These are phyloP conservation scores for Knufia fluminis DNA, from an alignment of 2,329 filamentous ascomycete species.

Conservation along the genomic window DNA sequence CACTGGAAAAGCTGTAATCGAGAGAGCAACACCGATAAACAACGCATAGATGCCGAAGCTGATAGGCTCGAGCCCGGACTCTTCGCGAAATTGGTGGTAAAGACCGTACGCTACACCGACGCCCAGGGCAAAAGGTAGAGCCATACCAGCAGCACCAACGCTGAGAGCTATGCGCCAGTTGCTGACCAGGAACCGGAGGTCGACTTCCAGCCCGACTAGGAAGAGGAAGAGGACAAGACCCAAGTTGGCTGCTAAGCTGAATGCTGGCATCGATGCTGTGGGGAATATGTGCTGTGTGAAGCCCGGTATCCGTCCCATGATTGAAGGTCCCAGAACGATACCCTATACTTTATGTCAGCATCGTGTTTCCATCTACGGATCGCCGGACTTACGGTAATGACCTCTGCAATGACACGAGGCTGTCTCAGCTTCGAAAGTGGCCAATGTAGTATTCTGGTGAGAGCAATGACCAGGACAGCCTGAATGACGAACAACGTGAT, in stretches of 20 bases:
- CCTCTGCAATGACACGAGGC: slow-evolving; percentile 74
- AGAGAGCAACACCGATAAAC: slow-evolving; percentile 87
- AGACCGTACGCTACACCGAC: slow-evolving; percentile 72
- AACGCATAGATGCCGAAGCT: slow-evolving; percentile 56
- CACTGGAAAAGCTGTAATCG: slow-evolving; percentile 84
- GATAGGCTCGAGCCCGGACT: slow-evolving; percentile 48
- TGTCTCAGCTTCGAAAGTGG: slow-evolving; percentile 69
- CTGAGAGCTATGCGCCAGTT: slow-evolving; percentile 74
- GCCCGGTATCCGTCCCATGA: slow-evolving; percentile 75
- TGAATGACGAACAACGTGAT: slow-evolving; percentile 68
- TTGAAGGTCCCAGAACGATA: slow-evolving; percentile 74
- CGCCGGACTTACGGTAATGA: slow-evolving; percentile 52
- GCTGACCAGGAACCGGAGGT: slow-evolving; percentile 63
- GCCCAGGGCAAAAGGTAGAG: slow-evolving; percentile 72
- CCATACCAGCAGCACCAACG: slow-evolving; percentile 71
- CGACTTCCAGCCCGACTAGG: slow-evolving; percentile 77
- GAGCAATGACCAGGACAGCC: slow-evolving; percentile 63
- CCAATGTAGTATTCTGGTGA: slow-evolving; percentile 66
- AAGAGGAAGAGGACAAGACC: slow-evolving; percentile 80
- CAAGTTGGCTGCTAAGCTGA: slow-evolving; percentile 71
- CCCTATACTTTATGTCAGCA: slow-evolving; percentile 25
- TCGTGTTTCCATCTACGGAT: background rate
- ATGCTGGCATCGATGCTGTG: slow-evolving; percentile 59
- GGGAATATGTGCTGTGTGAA: slow-evolving; percentile 74
- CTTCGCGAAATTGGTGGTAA: slow-evolving; percentile 61